Base-by-base conservation (phyloP, 257 asterid species). In the Lantana camara region DNA sequence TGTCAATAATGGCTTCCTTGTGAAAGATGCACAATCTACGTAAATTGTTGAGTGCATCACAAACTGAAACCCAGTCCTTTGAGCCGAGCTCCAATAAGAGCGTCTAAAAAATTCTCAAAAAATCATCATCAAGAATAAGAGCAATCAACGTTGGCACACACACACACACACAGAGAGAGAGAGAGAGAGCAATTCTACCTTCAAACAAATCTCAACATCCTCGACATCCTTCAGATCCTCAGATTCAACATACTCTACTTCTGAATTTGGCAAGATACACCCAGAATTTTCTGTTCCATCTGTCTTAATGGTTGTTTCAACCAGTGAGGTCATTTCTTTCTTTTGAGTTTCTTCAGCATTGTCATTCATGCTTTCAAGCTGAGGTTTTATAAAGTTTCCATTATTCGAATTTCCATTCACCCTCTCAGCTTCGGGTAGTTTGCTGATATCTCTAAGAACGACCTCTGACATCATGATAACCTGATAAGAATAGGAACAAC, bases 191-290 rank as follows among this genome's bases (percentile, higher is more conserved):
- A 12, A 57, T 34, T 52, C 6, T 72, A 88, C 98, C 96, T 86
- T 77, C 42, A 84, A 57, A 76, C 82, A 68, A 29, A 50, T 65
- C 58, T 83, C 86, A 42, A 78, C 73, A 73, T 91, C 89, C 57
- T 84, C 92, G 17, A 91, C 80, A 77, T 86, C 94, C 63, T 84
- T 71, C 84, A 91, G 69, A 60, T 82, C 79, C 67, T 80, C 95
- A 72, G 96, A 88, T 38, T 84, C 96, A 60, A 86, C 75, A 78
- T 91, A 91, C 73, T 84, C 98, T 51, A 91, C 91, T 73, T 91
- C 98, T 48, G 82, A 37, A 72, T 9, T 80, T 46, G 63, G 83
- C 60, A 68, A 68, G 44, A 68, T 87, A 19, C 67, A 79, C 37
- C 48, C 87, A 66, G 83, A 38, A 56, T 53, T 78, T 56, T 73